These are phyloP conservation scores for Dorcoceras hygrometricum DNA, from an alignment of 257 asterid species.

Conservation along the genomic window DNA sequence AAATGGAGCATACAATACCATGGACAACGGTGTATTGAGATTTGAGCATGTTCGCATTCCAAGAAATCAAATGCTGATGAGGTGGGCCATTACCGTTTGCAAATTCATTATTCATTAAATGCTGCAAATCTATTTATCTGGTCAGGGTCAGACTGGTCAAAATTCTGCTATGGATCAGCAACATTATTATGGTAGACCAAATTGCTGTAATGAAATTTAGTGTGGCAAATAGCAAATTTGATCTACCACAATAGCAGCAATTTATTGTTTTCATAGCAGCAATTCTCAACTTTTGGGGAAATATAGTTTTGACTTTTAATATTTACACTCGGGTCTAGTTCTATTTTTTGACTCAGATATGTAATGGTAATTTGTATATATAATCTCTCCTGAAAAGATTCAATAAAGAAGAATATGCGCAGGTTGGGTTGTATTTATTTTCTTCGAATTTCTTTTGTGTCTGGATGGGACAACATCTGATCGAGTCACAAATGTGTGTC, in stretches of 20 bases:
- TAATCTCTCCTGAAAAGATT: not conserved
- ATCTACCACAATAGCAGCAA: too few species aligned
- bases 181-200: too few species aligned
- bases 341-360: not conserved
- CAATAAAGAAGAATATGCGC: not conserved
- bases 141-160: not conserved
- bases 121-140: not conserved
- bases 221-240: too few species aligned
- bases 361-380: not conserved
- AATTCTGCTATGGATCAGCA: too few species aligned
- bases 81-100: conserved; percentile 38
- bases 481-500: not conserved
- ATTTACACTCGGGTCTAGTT: not conserved
- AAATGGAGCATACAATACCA: conserved; percentile 92
- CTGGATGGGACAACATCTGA: not conserved
- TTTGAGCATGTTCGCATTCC: conserved; percentile 92
- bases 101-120: not conserved
- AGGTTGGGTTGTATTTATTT: not conserved
- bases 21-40: conserved; percentile 95
- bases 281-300: not conserved
- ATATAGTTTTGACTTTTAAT: not conserved
- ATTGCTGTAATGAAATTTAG: too few species aligned
- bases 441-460: not conserved
- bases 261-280: too few species aligned
- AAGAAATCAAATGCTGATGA: conserved; percentile 94